Base-by-base conservation (phyloP, 306 rosid species). In the Lathyrus aphaca region DNA sequence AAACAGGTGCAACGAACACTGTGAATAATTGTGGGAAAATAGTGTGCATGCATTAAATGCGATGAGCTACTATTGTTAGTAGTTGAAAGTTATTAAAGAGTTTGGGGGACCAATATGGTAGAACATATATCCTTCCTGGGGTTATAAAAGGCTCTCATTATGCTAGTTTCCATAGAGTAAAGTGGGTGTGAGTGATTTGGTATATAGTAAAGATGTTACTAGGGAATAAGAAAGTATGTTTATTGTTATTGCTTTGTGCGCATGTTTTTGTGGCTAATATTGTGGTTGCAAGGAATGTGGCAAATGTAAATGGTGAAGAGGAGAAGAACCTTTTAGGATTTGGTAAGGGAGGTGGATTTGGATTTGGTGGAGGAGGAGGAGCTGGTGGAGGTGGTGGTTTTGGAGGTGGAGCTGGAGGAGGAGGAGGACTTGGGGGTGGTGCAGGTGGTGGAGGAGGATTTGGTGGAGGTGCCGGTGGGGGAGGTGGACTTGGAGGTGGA, bases 241-340 rank as follows among this genome's bases (percentile, higher is more conserved):
- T 87, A 74, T 54, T 89, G 68, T 37, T 78, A 53, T 44, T 89
- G 75, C 40, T 92, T 4, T 87, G 90, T 71, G 73, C 74, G 48
- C 75, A 85, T 62, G 80, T 60, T 72, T 54, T 87, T 71, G 84
- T 74, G 21, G 81, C 23, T 79, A 80, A 66, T 81, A 35, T 35
- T 35, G 95, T 87, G 84, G 72, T 64, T 74, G 96, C 95, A 2
- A 85, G 88, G 73, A 66, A 82, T 74, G 86, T 83, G 32, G 84
- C 39, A 25, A 56, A 38, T 56, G 81, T 70, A 48, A 71, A 56
- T 64, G 54, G 66, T 40, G 82, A 78, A 13, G 81, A 86, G 10
- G 82, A 82, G 27, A 74, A 75, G 75, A 82, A 79, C 23, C 0
- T 82, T 38, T 23, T 30, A 3, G 67, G 67, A 45, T 11, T 73